Evolutionary conservation across 2,329 filamentous ascomycete species (phyloP).

Genomic region (Colletotrichum aenigma): DNA sequence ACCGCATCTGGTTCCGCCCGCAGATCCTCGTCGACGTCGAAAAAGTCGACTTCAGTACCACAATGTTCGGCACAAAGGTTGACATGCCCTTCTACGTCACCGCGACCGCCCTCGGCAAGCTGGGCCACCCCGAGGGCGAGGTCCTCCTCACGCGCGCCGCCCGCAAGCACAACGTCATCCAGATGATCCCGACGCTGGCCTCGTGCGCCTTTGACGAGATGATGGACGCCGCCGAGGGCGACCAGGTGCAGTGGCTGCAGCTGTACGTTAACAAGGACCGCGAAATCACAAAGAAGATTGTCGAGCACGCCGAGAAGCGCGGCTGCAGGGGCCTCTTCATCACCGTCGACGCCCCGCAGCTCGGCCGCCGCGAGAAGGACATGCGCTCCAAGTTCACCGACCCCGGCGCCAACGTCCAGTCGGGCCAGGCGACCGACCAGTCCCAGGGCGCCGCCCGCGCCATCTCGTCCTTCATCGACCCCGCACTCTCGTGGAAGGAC

Average conservation of each 20-base stretch:
- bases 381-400: conserved; percentile 95
- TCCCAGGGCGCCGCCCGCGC: conserved; percentile 92
- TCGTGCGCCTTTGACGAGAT: conserved; percentile 99
- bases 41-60: conserved; percentile 83
- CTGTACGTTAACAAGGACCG: conserved; percentile 98
- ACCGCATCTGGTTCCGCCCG: conserved; percentile 97
- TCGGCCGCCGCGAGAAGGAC: conserved; percentile 94
- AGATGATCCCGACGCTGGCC: conserved; percentile 98
- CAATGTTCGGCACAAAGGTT: conserved; percentile 88
- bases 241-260: conserved; percentile 95
- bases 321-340: conserved; percentile 98
- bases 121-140: conserved; percentile 93
- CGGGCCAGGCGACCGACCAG: conserved; percentile 76
- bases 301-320: conserved; percentile 87
- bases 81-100: conserved; percentile 95
- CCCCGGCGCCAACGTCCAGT: conserved; percentile 81
- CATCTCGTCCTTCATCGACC: conserved; percentile 97
- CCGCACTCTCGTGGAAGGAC: conserved; percentile 89
- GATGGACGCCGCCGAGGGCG: conserved; percentile 77
- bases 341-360: conserved; percentile 95
- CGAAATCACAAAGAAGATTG: conserved; percentile 85
- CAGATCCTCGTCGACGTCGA: conserved; percentile 89
- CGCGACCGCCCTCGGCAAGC: conserved; percentile 92
- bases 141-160: conserved; percentile 87
- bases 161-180: conserved; percentile 84